phyloP scores from a whole-genome alignment of 73 alveolate genomes.

The Blepharisma stoltei region DNA sequence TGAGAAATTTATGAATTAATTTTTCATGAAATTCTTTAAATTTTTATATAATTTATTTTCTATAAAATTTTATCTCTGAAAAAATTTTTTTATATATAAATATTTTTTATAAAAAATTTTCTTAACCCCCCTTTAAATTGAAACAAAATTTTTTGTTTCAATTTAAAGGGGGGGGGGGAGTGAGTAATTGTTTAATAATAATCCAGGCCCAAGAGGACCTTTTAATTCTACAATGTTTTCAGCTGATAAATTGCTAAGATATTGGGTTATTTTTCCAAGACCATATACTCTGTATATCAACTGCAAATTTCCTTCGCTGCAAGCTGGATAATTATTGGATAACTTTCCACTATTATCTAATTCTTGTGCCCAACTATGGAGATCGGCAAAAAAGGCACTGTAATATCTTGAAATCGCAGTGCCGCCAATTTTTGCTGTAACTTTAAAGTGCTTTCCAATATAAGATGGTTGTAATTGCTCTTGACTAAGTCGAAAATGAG shows the following conservation, averaged over 20 bases:
- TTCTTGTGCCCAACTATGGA: not conserved
- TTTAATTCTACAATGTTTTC: not conserved
- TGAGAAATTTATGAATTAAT: no score
- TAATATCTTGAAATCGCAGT: not conserved
- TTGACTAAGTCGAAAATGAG: not conserved
- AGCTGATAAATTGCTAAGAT: not conserved
- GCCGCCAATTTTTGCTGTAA: not conserved
- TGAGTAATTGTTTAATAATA: not conserved
- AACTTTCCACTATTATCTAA: not conserved
- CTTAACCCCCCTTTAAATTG: no score
- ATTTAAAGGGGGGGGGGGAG: no score
- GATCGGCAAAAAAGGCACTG: not conserved
- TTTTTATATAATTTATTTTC: no score
- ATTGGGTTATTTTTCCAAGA: not conserved
- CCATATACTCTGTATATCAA: not conserved
- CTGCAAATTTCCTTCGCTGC: not conserved
- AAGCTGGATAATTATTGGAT: not conserved
- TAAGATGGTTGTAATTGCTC: not conserved
- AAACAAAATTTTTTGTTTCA: no score
- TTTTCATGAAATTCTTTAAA: no score
- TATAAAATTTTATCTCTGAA: no score
- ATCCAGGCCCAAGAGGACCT: constrained; percentile 29
- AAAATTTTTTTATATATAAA: no score
- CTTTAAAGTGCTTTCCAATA: constrained; percentile 5
- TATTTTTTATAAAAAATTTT: no score